Conservation (phyloP, 1,139 yeast genomes). For the Yamadazyma kanchanaburiensis region DNA sequence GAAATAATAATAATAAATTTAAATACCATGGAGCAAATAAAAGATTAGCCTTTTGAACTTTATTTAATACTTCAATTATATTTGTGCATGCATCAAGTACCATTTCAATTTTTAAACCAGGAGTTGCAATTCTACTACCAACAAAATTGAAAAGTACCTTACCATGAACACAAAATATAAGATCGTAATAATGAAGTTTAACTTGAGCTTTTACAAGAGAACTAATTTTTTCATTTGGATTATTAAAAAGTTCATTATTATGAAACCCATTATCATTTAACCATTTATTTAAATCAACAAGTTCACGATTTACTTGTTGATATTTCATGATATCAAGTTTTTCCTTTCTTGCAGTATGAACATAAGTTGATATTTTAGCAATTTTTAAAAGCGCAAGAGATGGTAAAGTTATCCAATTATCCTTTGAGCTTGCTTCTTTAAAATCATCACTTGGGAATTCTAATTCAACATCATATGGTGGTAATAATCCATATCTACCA, state of each 20-base stretch:
- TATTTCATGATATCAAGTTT: slow-evolving; percentile 26
- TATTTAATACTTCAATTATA: slow-evolving; percentile 30
- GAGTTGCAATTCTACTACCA: slow-evolving; percentile 29
- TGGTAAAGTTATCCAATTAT: slow-evolving; percentile 54
- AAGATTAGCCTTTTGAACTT: slow-evolving; percentile 30
- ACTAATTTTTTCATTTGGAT: slow-evolving; percentile 14
- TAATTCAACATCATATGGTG: slow-evolving; percentile 27
- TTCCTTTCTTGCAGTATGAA: slow-evolving; percentile 28
- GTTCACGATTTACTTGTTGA: slow-evolving; percentile 33
- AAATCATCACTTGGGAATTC: slow-evolving; percentile 34
- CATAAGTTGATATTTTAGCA: slow-evolving; percentile 34
- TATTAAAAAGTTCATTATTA: slow-evolving; percentile 25
- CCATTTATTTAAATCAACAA: slow-evolving; percentile 30
- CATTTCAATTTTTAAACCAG: slow-evolving; percentile 31
- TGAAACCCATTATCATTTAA: slow-evolving; percentile 34
- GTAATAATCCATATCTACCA: slow-evolving; percentile 48
- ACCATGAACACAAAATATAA: slow-evolving; percentile 36
- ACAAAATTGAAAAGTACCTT: slow-evolving; percentile 30
- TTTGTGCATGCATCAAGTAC: slow-evolving; percentile 37
- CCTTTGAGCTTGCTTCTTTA: slow-evolving; percentile 26
- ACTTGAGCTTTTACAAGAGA: slow-evolving; percentile 34
- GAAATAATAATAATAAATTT: slow-evolving; percentile 43
- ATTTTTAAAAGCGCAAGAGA: slow-evolving; percentile 47
- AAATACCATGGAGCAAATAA: slow-evolving; percentile 56
- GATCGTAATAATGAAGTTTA: slow-evolving; percentile 40